Conservation (phyloP, 176 grass and related monocot genomes). For the Triticum turgidum region DNA sequence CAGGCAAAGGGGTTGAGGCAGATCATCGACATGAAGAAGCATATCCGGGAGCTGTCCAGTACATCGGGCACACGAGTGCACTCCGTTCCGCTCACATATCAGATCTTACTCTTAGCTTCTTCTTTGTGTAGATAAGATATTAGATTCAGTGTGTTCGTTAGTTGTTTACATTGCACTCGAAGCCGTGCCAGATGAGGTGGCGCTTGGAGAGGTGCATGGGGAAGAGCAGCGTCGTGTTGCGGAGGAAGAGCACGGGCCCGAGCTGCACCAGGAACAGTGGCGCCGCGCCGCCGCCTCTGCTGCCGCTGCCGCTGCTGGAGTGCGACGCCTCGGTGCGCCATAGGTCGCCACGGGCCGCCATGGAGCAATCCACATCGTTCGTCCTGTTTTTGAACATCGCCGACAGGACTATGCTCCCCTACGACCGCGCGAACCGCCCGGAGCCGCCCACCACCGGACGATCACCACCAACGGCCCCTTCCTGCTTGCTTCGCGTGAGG, state of each 20-base stretch:
- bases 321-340: slow-evolving; percentile 67
- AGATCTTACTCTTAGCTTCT: too few species aligned
- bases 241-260: slow-evolving; percentile 63
- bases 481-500: not conserved
- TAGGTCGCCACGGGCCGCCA: slow-evolving; percentile 54
- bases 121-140: too few species aligned
- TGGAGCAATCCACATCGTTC: slow-evolving; percentile 63
- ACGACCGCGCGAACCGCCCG: slow-evolving; percentile 31
- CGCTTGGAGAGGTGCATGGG: slow-evolving; percentile 62
- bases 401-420: slow-evolving; percentile 54
- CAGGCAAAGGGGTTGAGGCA: slow-evolving; percentile 63
- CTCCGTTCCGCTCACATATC: slow-evolving; percentile 41
- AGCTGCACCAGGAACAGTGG: slow-evolving; percentile 63
- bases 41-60: slow-evolving; percentile 60
- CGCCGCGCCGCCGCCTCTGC: not conserved
- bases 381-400: slow-evolving; percentile 55
- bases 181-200: too few species aligned
- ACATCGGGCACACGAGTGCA: slow-evolving; percentile 69
- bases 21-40: slow-evolving; percentile 76
- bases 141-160: too few species aligned
- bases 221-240: slow-evolving; percentile 56
- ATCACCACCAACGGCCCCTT: not conserved
- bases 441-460: not conserved
- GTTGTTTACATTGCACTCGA: too few species aligned
- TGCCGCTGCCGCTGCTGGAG: slow-evolving; percentile 4